A percentile compares a stretch with the other conserved stretches of the same genome.
Evolutionary conservation across 352 stramenopile species (phyloP).

Genomic region (Phytophthora uliginosa): DNA sequence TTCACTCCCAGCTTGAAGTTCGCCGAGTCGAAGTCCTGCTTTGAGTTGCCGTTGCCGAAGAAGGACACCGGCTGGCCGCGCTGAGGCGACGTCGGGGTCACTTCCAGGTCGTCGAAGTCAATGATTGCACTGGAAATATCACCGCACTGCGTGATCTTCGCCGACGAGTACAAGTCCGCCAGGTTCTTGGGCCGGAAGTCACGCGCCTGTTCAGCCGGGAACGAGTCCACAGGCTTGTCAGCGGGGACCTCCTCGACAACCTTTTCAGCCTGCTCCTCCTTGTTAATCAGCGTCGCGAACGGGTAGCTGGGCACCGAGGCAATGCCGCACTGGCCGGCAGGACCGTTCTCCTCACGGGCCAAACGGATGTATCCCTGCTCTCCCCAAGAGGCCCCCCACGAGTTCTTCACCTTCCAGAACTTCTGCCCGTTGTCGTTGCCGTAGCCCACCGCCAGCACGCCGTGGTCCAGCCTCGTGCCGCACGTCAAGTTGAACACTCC

Average conservation of each 20-base stretch:
- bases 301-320: slow-evolving; percentile 89
- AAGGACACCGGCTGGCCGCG: slow-evolving; percentile 83
- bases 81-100: slow-evolving; percentile 72
- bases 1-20: slow-evolving; percentile 83
- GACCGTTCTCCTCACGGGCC: slow-evolving; percentile 86
- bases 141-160: slow-evolving; percentile 86
- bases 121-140: slow-evolving; percentile 72
- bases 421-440: slow-evolving; percentile 85
- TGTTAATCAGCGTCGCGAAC: slow-evolving; percentile 45
- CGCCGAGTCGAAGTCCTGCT: slow-evolving; percentile 68
- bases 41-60: slow-evolving; percentile 74
- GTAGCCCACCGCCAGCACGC: slow-evolving; percentile 95
- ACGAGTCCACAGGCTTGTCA: slow-evolving; percentile 36
- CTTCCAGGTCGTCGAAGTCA: slow-evolving; percentile 74
- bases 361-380: slow-evolving; percentile 92
- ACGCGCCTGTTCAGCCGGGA: slow-evolving; percentile 34
- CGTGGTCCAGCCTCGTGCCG: slow-evolving; percentile 92
- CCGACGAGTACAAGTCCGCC: slow-evolving; percentile 61
- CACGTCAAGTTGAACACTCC: slow-evolving; percentile 76
- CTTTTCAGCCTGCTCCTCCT: slow-evolving; percentile 19
- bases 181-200: slow-evolving; percentile 41
- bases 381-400: slow-evolving; percentile 91
- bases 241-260: slow-evolving; percentile 20
- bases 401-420: slow-evolving; percentile 98
- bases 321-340: slow-evolving; percentile 96